Evolutionary conservation across 805 yeast genomes (phyloP).

Genomic region (Maudiozyma barnettii): DNA sequence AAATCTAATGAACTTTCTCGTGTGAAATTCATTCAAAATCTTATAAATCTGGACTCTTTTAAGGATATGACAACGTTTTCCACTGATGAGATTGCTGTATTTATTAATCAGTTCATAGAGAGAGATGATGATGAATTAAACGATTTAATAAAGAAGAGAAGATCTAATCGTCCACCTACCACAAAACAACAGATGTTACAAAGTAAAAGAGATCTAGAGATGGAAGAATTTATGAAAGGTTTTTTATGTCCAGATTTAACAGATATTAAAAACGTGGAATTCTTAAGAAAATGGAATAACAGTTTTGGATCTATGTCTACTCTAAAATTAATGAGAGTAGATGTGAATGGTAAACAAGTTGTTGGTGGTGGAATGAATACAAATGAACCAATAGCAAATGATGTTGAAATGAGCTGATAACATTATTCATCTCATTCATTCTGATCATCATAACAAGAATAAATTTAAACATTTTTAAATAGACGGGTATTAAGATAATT

Average conservation of each 20-base stretch:
- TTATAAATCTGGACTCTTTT: slow-evolving; percentile 34
- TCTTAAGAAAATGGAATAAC: slow-evolving; percentile 70
- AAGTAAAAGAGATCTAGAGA: slow-evolving; percentile 51
- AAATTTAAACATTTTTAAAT: neutral
- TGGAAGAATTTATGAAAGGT: slow-evolving; percentile 58
- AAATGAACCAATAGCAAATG: neutral
- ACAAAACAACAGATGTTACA: slow-evolving; percentile 61
- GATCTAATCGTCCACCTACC: slow-evolving; percentile 82
- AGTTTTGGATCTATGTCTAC: slow-evolving; percentile 66
- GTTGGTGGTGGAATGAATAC: slow-evolving; percentile 9
- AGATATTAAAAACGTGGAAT: slow-evolving; percentile 46
- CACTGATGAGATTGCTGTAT: slow-evolving; percentile 47
- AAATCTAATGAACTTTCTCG: slow-evolving; percentile 53
- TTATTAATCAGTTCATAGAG: slow-evolving; percentile 52
- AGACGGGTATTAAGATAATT: neutral
- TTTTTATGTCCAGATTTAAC: slow-evolving; percentile 63
- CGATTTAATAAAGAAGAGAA: slow-evolving; percentile 49
- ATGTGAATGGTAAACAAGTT: slow-evolving; percentile 20
- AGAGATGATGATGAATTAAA: slow-evolving; percentile 72
- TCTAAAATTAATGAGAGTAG: slow-evolving; percentile 40
- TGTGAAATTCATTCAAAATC: slow-evolving; percentile 50
- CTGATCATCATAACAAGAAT: neutral
- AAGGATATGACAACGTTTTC: slow-evolving; percentile 37
- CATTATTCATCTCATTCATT: neutral
- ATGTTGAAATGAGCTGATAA: neutral